These are phyloP conservation scores for Pseudocercospora fuligena DNA, from an alignment of 2,329 filamentous ascomycete species.

Conservation along the genomic window DNA sequence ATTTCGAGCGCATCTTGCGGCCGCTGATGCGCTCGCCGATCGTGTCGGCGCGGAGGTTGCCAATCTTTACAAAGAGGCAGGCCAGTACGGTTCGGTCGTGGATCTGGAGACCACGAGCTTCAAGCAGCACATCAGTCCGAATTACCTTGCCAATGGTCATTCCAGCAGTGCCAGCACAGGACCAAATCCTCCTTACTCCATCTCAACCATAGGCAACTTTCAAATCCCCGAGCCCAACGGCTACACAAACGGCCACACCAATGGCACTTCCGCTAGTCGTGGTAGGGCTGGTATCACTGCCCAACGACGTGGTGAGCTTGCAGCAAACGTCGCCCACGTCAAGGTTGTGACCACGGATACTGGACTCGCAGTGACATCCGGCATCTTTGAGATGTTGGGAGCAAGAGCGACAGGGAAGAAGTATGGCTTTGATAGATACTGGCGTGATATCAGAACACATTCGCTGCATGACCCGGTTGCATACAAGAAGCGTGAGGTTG, in stretches of 20 bases:
- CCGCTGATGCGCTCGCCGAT: constrained; percentile 64
- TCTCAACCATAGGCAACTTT: constrained; percentile 28
- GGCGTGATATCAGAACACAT: constrained; percentile 70
- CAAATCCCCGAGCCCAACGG: constrained; percentile 17
- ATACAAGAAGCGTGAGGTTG: constrained; percentile 69
- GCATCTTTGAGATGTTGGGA: constrained; percentile 68
- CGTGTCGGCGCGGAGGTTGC: constrained; percentile 57
- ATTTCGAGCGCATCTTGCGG: constrained; percentile 65
- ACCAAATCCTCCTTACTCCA: constrained; percentile 29
- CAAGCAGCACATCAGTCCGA: constrained; percentile 27
- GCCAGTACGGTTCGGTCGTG: constrained; percentile 35
- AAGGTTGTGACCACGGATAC: constrained; percentile 69
- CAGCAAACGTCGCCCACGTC: constrained; percentile 65
- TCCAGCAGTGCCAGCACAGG: constrained; percentile 18
- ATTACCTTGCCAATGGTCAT: constrained; percentile 26
- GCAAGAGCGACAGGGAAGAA: constrained; percentile 62
- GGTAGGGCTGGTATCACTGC: constrained; percentile 54
- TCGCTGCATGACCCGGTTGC: constrained; percentile 69
- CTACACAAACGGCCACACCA: constrained; percentile 24
- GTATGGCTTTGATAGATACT: constrained; percentile 67
- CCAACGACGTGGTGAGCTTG: constrained; percentile 61
- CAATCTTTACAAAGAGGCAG: constrained; percentile 49
- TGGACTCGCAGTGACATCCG: constrained; percentile 61
- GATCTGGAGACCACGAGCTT: constrained; percentile 17
- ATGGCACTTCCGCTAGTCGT: constrained; percentile 28